A percentile compares a stretch with the other conserved stretches of the same genome.
phyloP scores from a whole-genome alignment of 176 grass and related monocot genomes.

The Guadua angustifolia region DNA sequence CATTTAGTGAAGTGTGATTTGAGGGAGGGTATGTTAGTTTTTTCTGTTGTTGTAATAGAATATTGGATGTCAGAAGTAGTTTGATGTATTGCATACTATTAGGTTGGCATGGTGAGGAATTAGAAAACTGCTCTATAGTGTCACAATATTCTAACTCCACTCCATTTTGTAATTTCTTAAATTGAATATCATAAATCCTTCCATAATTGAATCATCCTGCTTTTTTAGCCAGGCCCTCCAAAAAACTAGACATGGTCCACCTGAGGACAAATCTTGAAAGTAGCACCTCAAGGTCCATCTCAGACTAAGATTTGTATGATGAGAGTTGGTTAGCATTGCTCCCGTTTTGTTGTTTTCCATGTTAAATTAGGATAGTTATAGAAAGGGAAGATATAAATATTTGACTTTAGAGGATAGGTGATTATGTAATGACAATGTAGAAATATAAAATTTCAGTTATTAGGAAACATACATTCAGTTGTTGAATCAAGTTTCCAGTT shows the following conservation, averaged over 20 bases:
- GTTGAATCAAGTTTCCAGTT: slow-evolving; percentile 7
- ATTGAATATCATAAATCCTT: background rate
- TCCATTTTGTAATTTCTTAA: background rate
- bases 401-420: background rate
- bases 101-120: background rate
- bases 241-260: background rate
- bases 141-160: background rate
- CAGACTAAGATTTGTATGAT: background rate
- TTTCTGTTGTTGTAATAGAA: background rate
- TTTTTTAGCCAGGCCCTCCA: background rate
- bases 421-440: background rate
- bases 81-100: background rate
- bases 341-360: background rate
- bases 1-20: background rate
- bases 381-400: background rate
- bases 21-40: too few species aligned
- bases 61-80: background rate
- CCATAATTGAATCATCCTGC: background rate
- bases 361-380: background rate
- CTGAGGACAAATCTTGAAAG: background rate
- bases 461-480: background rate
- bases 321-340: background rate
- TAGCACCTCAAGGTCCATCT: background rate
- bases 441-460: background rate
- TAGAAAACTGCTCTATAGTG: background rate